A percentile compares a stretch with the other conserved stretches of the same genome.
Conservation (phyloP, 164 flowering plant species). For the Protea cynaroides region DNA sequence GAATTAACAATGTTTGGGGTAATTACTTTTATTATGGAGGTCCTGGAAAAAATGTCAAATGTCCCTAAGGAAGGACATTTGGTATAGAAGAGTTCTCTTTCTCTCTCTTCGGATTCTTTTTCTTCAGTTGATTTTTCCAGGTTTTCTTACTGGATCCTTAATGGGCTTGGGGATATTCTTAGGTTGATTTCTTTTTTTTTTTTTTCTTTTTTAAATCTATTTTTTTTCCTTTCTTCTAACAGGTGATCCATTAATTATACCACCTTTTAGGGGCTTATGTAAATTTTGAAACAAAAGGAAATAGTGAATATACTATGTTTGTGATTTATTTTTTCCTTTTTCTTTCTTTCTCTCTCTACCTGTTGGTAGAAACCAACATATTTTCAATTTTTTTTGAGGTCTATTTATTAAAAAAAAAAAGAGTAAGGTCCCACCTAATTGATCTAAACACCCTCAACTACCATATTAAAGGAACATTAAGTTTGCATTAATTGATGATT, state of each 20-base stretch:
- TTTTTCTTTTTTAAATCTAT: not conserved
- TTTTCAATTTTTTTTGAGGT: too few species aligned
- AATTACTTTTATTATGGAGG: conserved; percentile 90
- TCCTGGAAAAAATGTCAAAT: conserved; percentile 73
- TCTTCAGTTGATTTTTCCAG: not conserved
- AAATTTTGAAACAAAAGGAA: conserved; percentile 29
- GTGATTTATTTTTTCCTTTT: conserved; percentile 11
- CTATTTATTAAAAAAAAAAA: too few species aligned
- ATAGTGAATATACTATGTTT: conserved; percentile 26
- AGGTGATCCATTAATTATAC: conserved; percentile 21
- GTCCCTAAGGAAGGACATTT: conserved; percentile 37
- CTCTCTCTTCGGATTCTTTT: not conserved
- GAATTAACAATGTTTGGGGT: conserved; percentile 76
- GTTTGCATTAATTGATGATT: not conserved
- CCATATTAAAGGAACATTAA: not conserved
- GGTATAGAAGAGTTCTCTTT: not conserved
- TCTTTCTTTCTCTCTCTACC: not conserved
- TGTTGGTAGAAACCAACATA: too few species aligned
- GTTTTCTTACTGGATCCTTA: not conserved
- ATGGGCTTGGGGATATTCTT: conserved; percentile 5
- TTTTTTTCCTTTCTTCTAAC: conserved; percentile 18
- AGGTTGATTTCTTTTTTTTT: not conserved
- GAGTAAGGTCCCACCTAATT: not conserved
- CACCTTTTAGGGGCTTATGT: conserved; percentile 16
- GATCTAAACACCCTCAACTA: not conserved